Base-by-base conservation (phyloP, 2,329 filamentous ascomycete species). In the Elsinoe ampelina region DNA sequence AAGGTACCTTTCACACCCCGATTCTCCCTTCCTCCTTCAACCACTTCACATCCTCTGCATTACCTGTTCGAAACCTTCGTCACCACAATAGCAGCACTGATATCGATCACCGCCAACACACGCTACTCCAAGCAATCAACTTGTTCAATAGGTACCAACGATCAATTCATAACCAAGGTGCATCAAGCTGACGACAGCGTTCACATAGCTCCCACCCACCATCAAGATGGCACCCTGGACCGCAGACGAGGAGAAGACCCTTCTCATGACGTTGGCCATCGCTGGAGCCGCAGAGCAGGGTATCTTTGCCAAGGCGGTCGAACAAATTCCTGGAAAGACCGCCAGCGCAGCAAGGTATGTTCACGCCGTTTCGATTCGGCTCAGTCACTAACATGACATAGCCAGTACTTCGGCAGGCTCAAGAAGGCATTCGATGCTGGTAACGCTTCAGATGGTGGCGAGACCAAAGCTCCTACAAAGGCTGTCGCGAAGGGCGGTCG, bases 191-290 rank as follows among this genome's bases (percentile, higher is more conserved):
- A n/a, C n/a, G n/a, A n/a, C n/a, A n/a, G n/a, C n/a, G n/a, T n/a
- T n/a, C n/a, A n/a, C n/a, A n/a, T n/a, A n/a, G n/a, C n/a, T n/a
- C n/a, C n/a, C n/a, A n/a, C n/a, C n/a, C n/a, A n/a, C n/a, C n/a
- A n/a, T n/a, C n/a, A n/a, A n/a, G n/a, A n/a, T n/a, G 48, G 26
- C 48, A 6, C 26, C 26, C 48, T 52, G 48, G 48, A 52, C 48
- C 10, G 4, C 30, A 12, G 26, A 32, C 1, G 32, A 36, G 30
- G 48, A 52, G 26, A 52, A 20, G 48, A 35, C 17, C 7, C 48
- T 52, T 3, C 32, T 52, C 13, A 4, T 52, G 48, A 38, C 32
- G 2, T 17, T 32, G 32, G 11, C 36, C 10, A 6, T 17, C 3
- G 3, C 20, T 7, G 48, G 34, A 6, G 7, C 34, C 2, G 6